phyloP scores from a whole-genome alignment of 2,329 filamentous ascomycete species.

The Phialophora expanda region DNA sequence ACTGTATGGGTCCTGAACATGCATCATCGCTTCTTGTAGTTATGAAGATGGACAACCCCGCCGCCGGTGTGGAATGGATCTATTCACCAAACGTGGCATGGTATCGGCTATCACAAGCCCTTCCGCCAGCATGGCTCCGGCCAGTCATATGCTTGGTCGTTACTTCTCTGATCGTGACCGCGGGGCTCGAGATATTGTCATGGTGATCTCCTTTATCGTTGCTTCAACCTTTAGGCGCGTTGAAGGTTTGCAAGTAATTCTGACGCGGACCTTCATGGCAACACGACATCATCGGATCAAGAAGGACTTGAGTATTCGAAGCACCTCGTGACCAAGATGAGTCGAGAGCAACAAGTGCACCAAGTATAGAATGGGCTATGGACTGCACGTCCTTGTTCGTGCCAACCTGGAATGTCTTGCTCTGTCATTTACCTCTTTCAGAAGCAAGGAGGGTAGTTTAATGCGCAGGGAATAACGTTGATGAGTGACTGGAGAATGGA shows the following conservation, averaged over 20 bases:
- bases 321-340: background rate
- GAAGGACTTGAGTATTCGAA: background rate
- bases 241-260: background rate
- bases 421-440: background rate
- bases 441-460: background rate
- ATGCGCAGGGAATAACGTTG: background rate
- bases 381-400: background rate
- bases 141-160: constrained; percentile 2
- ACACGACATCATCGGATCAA: background rate
- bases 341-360: background rate
- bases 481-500: background rate
- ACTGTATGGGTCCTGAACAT: constrained; percentile 13
- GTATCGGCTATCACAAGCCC: constrained; percentile 19
- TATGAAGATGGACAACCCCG: constrained; percentile 27
- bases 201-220: background rate
- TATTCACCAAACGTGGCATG: constrained; percentile 34
- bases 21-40: constrained; percentile 18
- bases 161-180: background rate
- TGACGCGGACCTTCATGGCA: background rate
- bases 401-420: background rate
- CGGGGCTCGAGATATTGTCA: too few species aligned
- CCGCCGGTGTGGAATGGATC: constrained; percentile 29
- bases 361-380: background rate
- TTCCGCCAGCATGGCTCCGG: constrained; percentile 8
- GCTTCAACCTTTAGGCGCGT: background rate